Conservation (phyloP, 2,329 filamentous ascomycete species). For the Aspergillus luchuensis region DNA sequence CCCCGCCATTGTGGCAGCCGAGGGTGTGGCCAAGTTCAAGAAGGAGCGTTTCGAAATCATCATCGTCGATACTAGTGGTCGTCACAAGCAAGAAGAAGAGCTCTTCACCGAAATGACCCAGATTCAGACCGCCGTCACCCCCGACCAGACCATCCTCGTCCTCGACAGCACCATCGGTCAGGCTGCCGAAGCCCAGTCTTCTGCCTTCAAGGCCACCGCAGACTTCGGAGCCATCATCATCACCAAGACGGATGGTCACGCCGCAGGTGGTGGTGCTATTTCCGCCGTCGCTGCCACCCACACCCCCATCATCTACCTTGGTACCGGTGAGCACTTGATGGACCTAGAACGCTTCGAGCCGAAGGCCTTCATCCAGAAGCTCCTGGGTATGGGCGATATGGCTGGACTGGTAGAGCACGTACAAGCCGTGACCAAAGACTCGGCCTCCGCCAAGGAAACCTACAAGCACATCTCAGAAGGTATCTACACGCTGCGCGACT, state of each 20-base stretch:
- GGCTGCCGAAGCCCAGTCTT: slow-evolving; percentile 88
- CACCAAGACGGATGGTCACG: slow-evolving; percentile 96
- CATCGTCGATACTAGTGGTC: slow-evolving; percentile 94
- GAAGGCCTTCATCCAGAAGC: slow-evolving; percentile 87
- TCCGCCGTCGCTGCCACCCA: slow-evolving; percentile 95
- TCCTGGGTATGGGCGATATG: slow-evolving; percentile 97
- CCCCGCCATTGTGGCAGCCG: slow-evolving; percentile 86
- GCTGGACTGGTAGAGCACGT: slow-evolving; percentile 94
- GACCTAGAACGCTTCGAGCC: slow-evolving; percentile 92
- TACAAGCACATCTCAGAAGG: slow-evolving; percentile 99
- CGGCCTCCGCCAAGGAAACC: slow-evolving; percentile 77
- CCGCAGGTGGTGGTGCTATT: slow-evolving; percentile 93
- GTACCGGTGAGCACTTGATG: slow-evolving; percentile 95
- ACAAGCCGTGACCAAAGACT: slow-evolving; percentile 90
- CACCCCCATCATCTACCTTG: slow-evolving; percentile 96
- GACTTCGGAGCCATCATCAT: slow-evolving; percentile 99
- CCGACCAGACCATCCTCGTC: slow-evolving; percentile 98
- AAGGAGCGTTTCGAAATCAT: slow-evolving; percentile 98
- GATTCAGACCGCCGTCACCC: slow-evolving; percentile 85
- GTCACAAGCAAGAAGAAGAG: slow-evolving; percentile 91
- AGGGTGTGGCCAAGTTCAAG: slow-evolving; percentile 98
- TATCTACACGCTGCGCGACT: slow-evolving; percentile 91
- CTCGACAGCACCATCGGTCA: slow-evolving; percentile 96
- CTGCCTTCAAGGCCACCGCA: slow-evolving; percentile 95
- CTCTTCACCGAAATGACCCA: slow-evolving; percentile 98